Base-by-base conservation (phyloP, 2,329 filamentous ascomycete genomes). In the Nothopassalora personata region DNA sequence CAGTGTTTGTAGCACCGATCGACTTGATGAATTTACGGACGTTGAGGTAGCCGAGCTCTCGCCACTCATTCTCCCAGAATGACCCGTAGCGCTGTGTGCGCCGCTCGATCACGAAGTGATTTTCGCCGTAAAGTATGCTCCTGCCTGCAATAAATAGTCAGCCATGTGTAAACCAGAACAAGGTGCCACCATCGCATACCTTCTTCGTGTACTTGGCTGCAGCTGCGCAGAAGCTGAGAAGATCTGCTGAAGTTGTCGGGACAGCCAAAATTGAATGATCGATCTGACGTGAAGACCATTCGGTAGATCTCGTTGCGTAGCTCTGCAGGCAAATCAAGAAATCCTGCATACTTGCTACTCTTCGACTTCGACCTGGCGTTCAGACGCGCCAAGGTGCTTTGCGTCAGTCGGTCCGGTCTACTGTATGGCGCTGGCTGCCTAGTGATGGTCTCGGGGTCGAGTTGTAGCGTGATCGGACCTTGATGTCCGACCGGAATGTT, bases 81-180 rank as follows among this genome's bases (percentile, higher is more conserved):
- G 72, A 58, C 64, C 72, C 46, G 53, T 66, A 69, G 13, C 70
- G 67, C 27, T 64, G 64, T 13, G 65, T 64, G 7, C 77, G 74
- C 39, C 75, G 74, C 45, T 72, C 69, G 60, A 82, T 78, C 43
- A 70, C 61, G 67, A 81, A 82, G 2, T 67, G 70, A 62, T 81
- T 81, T 61, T 79, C 75, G n/a, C 76, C 73, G 61, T 82, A 82
- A 0, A 82, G 70, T 39, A 82, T 73, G 31, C 70, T 75, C 46
- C 76, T 73, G 23, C 72, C 63, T 64, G 50, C 67, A 7, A 43
- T 18, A 19, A 43, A 19, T 52, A 74, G 68, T 62, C 43, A 62
- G 62, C 46, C 6, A 53, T 18, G 48, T 45, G 53, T 33, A 5
- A 30, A 33, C 27, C 19, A 54, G 53, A 46, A 52, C 50, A 15